Evolutionary conservation across 208 protist species (phyloP).

Genomic region (Trypanosoma mega): DNA sequence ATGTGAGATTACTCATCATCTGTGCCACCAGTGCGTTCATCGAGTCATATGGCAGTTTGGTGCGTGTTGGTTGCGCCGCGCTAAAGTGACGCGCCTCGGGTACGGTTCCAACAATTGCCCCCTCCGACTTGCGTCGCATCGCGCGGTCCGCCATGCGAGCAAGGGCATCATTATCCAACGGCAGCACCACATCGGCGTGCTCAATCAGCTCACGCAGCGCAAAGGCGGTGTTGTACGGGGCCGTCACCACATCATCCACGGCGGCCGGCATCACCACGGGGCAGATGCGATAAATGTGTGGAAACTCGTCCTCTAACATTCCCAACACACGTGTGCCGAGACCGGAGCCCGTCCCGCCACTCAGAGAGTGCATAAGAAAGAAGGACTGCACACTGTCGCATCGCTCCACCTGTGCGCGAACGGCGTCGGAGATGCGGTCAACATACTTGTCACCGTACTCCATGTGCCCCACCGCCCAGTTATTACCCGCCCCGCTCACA

Average conservation of each 20-base stretch:
- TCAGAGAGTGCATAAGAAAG: constrained; percentile 94
- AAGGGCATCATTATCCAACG: constrained; percentile 94
- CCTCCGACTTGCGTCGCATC: constrained; percentile 10
- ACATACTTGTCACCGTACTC: constrained; percentile 91
- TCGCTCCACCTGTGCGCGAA: constrained; percentile 85
- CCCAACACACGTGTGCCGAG: constrained; percentile 92
- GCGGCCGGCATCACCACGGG: constrained; percentile 89
- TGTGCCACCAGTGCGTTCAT: constrained; percentile 97
- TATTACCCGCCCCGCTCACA: constrained; percentile 89
- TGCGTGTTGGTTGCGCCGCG: constrained; percentile 70
- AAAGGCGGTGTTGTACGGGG: constrained; percentile 95
- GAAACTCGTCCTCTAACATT: constrained; percentile 94
- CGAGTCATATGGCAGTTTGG: constrained; percentile 89
- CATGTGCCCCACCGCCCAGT: constrained; percentile 94
- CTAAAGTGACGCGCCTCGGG: constrained; percentile 48
- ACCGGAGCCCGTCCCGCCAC: constrained; percentile 96
- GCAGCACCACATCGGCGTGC: constrained; percentile 93
- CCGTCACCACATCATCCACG: constrained; percentile 95
- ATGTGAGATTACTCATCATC: constrained; percentile 94
- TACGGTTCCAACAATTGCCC: constrained; percentile 25
- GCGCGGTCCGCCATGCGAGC: constrained; percentile 81
- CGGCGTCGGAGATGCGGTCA: constrained; percentile 77
- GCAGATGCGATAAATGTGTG: constrained; percentile 86
- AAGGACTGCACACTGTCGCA: constrained; percentile 97
- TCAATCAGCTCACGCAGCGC: constrained; percentile 90